phyloP scores from a whole-genome alignment of 225 moss, liverwort and hornwort genomes.

The Lunularia cruciata region DNA sequence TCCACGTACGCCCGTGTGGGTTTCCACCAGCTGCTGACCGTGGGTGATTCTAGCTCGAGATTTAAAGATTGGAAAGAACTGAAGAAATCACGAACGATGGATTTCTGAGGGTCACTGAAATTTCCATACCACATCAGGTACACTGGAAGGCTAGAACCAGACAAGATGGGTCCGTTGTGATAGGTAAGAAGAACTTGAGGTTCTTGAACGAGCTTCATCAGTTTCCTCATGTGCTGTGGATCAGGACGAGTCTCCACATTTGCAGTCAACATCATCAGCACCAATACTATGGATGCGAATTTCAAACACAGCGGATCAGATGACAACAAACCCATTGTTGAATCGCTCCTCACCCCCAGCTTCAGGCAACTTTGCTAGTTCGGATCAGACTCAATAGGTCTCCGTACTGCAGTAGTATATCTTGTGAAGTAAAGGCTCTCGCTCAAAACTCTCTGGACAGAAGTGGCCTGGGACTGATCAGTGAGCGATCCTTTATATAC shows the following conservation, averaged over 20 bases:
- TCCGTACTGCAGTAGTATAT: no score
- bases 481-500: no score
- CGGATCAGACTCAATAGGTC: no score
- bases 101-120: constrained; percentile 20
- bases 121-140: constrained; percentile 38
- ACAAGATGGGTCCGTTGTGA: constrained; percentile 27
- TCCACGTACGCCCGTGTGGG: constrained; percentile 20
- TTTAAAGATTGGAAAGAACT: constrained; percentile 3
- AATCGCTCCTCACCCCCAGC: no score
- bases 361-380: no score
- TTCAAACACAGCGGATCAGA: neutral
- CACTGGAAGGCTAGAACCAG: constrained; percentile 10
- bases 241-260: neutral
- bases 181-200: constrained; percentile 26
- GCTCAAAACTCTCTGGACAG: no score
- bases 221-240: neutral
- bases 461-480: no score
- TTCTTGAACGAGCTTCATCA: constrained; percentile 19
- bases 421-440: no score
- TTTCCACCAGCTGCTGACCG: constrained; percentile 40
- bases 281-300: neutral
- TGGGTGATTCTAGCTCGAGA: neutral
- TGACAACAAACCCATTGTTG: no score
- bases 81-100: constrained; percentile 30
- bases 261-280: neutral